phyloP scores from a whole-genome alignment of 139 green algal species.

The Protoeuglena noctilucae region DNA sequence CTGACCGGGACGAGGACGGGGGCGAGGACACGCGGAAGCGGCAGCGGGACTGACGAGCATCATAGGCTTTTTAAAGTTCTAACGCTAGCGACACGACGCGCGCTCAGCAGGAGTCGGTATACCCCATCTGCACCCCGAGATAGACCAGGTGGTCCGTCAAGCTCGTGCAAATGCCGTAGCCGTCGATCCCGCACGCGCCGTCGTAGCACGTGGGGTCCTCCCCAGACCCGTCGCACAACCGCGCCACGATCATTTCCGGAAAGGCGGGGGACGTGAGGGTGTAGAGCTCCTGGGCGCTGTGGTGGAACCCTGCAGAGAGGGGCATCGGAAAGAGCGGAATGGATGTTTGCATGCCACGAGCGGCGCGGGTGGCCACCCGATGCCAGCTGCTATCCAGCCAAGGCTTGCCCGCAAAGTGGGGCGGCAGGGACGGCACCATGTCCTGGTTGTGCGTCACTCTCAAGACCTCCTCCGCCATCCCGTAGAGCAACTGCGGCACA shows the following conservation, averaged over 20 bases:
- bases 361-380: too few relatives aligned
- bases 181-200: conserved; percentile 53
- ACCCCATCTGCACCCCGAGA: conserved; percentile 36
- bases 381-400: too few relatives aligned
- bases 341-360: too few relatives aligned
- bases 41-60: too few relatives aligned
- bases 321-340: conserved; percentile 61
- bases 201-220: conserved; percentile 75
- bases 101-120: conserved; percentile 22
- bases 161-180: conserved; percentile 58
- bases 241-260: conserved; percentile 19
- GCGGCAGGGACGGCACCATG: conserved; percentile 65
- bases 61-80: too few relatives aligned
- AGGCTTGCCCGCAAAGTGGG: conserved; percentile 36
- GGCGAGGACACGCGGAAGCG: too few relatives aligned
- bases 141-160: conserved; percentile 64
- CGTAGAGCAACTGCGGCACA: too few relatives aligned
- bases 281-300: conserved; percentile 36
- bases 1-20: too few relatives aligned
- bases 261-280: conserved; percentile 3
- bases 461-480: conserved; percentile 22
- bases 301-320: conserved; percentile 42
- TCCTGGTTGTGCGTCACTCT: conserved; percentile 78
- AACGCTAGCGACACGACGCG: too few relatives aligned
- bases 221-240: conserved; percentile 52